Conservation (phyloP, 306 rosid species). For the Ormosia semicastrata region DNA sequence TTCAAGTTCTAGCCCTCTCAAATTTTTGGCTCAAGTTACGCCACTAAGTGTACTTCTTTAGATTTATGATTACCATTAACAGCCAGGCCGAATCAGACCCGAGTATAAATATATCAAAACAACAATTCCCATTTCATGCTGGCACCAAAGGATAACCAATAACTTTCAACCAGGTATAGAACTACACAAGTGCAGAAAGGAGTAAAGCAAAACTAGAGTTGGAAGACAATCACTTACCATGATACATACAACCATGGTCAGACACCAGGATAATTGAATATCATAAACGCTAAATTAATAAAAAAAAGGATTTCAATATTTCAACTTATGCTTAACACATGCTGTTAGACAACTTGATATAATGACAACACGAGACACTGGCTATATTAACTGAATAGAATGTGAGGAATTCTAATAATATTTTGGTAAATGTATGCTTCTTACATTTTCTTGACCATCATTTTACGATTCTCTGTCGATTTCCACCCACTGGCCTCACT, state of each 20-base stretch:
- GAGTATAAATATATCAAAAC: not conserved
- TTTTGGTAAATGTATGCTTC: not conserved
- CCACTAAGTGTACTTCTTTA: not conserved
- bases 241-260: not conserved
- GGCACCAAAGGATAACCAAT: not conserved
- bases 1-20: too few species aligned
- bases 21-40: too few species aligned
- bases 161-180: not conserved
- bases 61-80: not conserved
- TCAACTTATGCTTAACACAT: not conserved
- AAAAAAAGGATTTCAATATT: not conserved
- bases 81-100: not conserved
- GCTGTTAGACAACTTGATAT: not conserved
- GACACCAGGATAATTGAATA: not conserved
- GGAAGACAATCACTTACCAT: too few species aligned
- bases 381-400: not conserved
- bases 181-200: not conserved
- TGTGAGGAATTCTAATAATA: not conserved
- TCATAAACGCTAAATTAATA: not conserved
- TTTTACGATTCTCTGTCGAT: not conserved
- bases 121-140: not conserved
- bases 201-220: not conserved
- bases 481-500: not conserved
- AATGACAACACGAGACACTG: not conserved
- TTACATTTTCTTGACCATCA: conserved; percentile 14